Conservation (phyloP, 495 filamentous ascomycete species). For the Saxophila tyrrhenica region DNA sequence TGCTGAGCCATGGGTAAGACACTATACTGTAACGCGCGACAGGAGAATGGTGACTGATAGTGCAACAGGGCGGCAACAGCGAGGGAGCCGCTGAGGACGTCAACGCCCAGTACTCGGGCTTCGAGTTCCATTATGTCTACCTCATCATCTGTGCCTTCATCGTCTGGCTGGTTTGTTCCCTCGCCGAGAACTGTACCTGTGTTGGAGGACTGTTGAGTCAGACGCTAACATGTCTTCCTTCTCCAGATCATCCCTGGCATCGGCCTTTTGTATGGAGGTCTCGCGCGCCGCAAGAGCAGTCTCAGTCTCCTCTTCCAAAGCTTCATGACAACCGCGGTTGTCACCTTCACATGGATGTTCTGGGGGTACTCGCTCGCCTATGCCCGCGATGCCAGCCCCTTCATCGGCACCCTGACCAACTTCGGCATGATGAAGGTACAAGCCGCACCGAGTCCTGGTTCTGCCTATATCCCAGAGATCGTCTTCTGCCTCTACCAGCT, state of each 20-base stretch:
- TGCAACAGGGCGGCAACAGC: constrained; percentile 25
- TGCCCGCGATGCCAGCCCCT: constrained; percentile 38
- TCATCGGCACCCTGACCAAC: constrained; percentile 43
- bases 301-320: constrained; percentile 47
- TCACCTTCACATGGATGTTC: constrained; percentile 47
- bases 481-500: constrained; percentile 48
- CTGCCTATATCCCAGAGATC: constrained; percentile 42
- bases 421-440: constrained; percentile 44
- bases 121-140: constrained; percentile 42
- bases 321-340: constrained; percentile 34
- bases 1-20: not conserved
- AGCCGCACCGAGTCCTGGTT: constrained; percentile 32
- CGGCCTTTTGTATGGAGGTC: constrained; percentile 46
- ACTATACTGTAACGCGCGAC: not conserved
- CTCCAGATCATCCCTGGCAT: constrained; percentile 43
- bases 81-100: constrained; percentile 28
- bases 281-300: constrained; percentile 47
- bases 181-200: too few species aligned
- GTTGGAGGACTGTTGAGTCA: too few species aligned
- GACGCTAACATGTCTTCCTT: too few species aligned
- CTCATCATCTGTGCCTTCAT: constrained; percentile 41
- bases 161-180: constrained; percentile 48
- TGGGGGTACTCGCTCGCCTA: constrained; percentile 49
- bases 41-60: too few species aligned
- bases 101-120: constrained; percentile 39